Evolutionary conservation across 2,329 filamentous ascomycete genomes (phyloP), one percentile per base, ranked within the genome.

Genomic region (Hirsutella thompsonii): DNA sequence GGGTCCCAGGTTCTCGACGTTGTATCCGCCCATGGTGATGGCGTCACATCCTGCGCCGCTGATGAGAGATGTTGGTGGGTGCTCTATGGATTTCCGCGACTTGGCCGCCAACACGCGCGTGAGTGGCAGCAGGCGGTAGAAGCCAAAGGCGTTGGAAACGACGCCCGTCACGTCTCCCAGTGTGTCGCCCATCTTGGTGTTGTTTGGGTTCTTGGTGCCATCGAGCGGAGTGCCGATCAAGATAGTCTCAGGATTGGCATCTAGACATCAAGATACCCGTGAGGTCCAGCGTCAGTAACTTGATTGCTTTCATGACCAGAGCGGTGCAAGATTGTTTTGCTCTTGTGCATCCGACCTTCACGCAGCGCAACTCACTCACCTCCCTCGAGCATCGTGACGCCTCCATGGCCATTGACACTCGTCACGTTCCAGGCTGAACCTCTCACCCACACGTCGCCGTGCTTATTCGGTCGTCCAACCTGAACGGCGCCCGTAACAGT

Each of bases 161-260:
- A 85, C 62, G n/a, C 81, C 81, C 0, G 77, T 83, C 51, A 86
- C 76, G 40, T 82, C 74, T 37, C 69, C 69, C 8, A 84, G 61
- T 5, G 61, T 60, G 54, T 85, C 81, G 14, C 81, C 81, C 42
- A 86, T 69, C 52, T 75, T 79, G 45, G 70, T 75, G 44, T 68
- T 65, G 1, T 57, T 59, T 1, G 73, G 72, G 56, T 83, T 83
- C 20, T 61, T 63, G 37, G 72, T 71, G 35, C 78, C 79, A 47
- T 85, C 81, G 2, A 85, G 66, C 4, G 81, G 80, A 1, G 63
- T 55, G 19, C 78, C 78, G 44, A 86, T 73, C 42, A 77, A 59
- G 49, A 86, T 79, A 36, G 75, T 67, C 57, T 86, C 81, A 0
- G 81, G 81, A 52, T 85, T 85, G 34, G 73, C 74, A 53, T 85